These are phyloP conservation scores for Pholiota adiposa DNA, from an alignment of 1,284 basidiomycete species.

Conservation along the genomic window DNA sequence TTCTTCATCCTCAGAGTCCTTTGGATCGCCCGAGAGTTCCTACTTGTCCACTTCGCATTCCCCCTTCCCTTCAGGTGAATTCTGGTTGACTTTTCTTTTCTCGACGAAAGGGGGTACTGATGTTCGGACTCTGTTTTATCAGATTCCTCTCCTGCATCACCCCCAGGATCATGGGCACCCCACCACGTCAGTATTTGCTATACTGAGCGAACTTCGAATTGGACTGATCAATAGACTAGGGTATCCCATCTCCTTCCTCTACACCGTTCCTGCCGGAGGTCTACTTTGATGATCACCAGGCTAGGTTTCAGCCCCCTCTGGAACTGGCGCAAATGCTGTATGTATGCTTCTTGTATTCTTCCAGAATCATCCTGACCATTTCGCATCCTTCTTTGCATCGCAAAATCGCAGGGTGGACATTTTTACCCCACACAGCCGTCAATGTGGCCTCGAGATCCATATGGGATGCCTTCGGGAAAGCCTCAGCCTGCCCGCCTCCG, in stretches of 20 bases:
- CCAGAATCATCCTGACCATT: neutral
- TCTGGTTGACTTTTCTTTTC: slow-evolving; percentile 11
- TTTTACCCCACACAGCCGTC: slow-evolving; percentile 74
- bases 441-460: slow-evolving; percentile 71
- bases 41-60: slow-evolving; percentile 65
- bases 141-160: slow-evolving; percentile 39
- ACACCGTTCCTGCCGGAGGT: slow-evolving; percentile 49
- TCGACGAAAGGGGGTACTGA: slow-evolving; percentile 3
- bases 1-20: slow-evolving; percentile 62
- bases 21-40: slow-evolving; percentile 61
- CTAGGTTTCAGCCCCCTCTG: slow-evolving; percentile 57
- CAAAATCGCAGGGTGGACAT: slow-evolving; percentile 62
- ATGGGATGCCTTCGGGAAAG: slow-evolving; percentile 66
- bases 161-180: slow-evolving; percentile 38
- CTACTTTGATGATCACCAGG: slow-evolving; percentile 53
- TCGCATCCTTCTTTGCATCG: neutral
- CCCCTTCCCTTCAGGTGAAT: slow-evolving; percentile 59
- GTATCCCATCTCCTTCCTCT: slow-evolving; percentile 45
- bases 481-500: slow-evolving; percentile 49
- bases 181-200: slow-evolving; percentile 27
- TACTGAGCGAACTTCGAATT: neutral
- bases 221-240: slow-evolving; percentile 22
- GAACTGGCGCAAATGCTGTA: slow-evolving; percentile 72
- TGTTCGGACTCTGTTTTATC: slow-evolving; percentile 17
- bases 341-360: slow-evolving; percentile 26